phyloP scores from a whole-genome alignment of 2,329 filamentous ascomycete genomes.

The Claviceps humidiphila region DNA sequence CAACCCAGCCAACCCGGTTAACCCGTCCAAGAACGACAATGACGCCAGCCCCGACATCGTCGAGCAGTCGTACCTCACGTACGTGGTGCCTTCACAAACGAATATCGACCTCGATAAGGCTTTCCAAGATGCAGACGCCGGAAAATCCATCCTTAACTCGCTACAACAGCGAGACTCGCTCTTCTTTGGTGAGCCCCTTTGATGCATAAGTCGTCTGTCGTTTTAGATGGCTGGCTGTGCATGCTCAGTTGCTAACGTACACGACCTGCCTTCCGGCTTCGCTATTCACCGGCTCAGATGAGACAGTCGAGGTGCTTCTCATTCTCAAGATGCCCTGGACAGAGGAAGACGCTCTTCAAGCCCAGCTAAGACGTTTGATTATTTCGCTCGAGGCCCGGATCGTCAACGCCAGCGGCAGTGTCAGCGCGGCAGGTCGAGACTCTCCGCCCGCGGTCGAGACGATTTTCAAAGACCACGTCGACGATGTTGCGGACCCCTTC shows the following conservation, averaged over 20 bases:
- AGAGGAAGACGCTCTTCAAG: slow-evolving; percentile 41
- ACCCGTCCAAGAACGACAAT: slow-evolving; percentile 5
- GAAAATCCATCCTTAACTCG: slow-evolving; percentile 37
- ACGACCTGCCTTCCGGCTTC: slow-evolving; percentile 4
- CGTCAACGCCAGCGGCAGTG: slow-evolving; percentile 45
- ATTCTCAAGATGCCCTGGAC: slow-evolving; percentile 51
- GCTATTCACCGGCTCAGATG: slow-evolving; percentile 39
- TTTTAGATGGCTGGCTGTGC: too few relatives aligned
- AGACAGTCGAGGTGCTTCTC: slow-evolving; percentile 56
- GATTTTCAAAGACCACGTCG: slow-evolving; percentile 43
- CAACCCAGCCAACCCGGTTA: slow-evolving; percentile 5
- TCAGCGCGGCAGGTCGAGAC: slow-evolving; percentile 34
- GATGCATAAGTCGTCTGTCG: too few relatives aligned
- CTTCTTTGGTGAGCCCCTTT: slow-evolving; percentile 52
- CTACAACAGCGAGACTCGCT: slow-evolving; percentile 51
- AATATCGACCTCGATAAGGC: slow-evolving; percentile 39
- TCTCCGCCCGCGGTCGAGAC: slow-evolving; percentile 39
- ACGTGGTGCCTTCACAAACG: slow-evolving; percentile 45
- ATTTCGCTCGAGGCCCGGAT: slow-evolving; percentile 56
- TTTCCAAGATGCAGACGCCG: slow-evolving; percentile 30
- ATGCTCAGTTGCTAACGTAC: too few relatives aligned
- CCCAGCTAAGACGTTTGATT: slow-evolving; percentile 47
- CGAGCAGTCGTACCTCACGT: slow-evolving; percentile 45
- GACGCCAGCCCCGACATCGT: slow-evolving; percentile 28
- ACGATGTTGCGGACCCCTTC: slow-evolving; percentile 36